These are phyloP conservation scores for Corymbia maculata DNA, from an alignment of 345 rosid species.

Conservation along the genomic window DNA sequence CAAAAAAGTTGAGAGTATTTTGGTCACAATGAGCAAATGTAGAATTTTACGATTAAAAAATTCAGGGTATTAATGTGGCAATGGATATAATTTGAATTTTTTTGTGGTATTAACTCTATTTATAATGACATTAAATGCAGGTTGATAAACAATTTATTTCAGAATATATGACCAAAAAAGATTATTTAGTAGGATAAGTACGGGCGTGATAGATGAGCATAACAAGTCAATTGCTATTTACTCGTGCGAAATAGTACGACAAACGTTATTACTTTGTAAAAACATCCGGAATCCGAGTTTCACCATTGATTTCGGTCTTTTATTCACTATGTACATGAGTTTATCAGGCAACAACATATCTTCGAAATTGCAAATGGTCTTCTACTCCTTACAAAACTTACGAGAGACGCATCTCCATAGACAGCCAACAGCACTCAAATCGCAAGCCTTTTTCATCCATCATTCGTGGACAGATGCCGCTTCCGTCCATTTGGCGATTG, in stretches of 20 bases:
- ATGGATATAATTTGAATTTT: too few species aligned
- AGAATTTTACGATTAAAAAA: too few species aligned
- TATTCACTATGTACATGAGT: background rate
- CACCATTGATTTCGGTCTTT: background rate
- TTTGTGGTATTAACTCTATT: background rate
- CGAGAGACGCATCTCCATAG: background rate
- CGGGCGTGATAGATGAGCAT: background rate
- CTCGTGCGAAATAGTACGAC: background rate
- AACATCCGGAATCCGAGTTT: background rate
- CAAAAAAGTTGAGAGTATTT: accelerated
- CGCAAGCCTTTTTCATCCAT: background rate
- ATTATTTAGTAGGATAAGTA: background rate
- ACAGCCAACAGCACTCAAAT: background rate
- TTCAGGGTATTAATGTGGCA: background rate
- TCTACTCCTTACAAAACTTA: background rate
- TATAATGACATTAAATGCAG: background rate
- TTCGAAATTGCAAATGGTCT: background rate
- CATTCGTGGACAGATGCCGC: background rate
- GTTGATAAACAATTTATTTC: background rate
- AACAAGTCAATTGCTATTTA: background rate
- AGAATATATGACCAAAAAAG: background rate
- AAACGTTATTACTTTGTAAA: background rate
- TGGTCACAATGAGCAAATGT: accelerated
- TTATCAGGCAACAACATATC: background rate
- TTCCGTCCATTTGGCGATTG: background rate